Evolutionary conservation across 2,329 filamentous ascomycete species (phyloP), one percentile per base, ranked within the genome.

Genomic region (Microdochium bolleyi): DNA sequence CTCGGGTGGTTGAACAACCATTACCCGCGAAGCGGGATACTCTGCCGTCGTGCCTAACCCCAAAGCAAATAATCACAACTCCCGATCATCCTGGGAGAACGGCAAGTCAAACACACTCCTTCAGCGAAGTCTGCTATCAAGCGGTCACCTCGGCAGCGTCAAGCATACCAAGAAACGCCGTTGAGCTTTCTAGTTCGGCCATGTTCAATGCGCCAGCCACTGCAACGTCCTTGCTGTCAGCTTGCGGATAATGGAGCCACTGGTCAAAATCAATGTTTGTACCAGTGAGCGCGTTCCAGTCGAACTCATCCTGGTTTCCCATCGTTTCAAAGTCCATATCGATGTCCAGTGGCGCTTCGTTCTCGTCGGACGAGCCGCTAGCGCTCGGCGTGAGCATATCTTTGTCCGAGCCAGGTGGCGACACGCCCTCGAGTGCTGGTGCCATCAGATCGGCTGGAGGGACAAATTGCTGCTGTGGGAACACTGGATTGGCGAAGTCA

Each of bases 241-340:
- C 78, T 1, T 72, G 71, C 5, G 78, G 78, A 56, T 80, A 83
- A 54, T 82, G 76, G 22, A 83, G 69, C 76, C 78, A 83, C 58
- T 82, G 77, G 53, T 81, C 78, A 51, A 82, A 78, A 52, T 83
- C 78, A 54, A 82, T 74, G 55, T 79, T 78, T 9, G 76, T 74
- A 5, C 73, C 76, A 16, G 75, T 69, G 3, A 79, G 67, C 21
- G 73, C 73, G 56, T 77, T 76, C 77, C 77, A 81, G 57, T 80
- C 77, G 53, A 80, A 77, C 51, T 75, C 75, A 48, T 74, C 73
- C 50, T 73, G 71, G 27, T 69, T 70, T 21, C 60, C 56, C 60
- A 72, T 67, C 9, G 53, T 51, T 25, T 62, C 61, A 49, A 78
- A 73, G 59, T 78, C 74, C 49, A 77, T 68, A 49, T 77, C 74